These are phyloP conservation scores for Evernia prunastri DNA, from an alignment of 495 filamentous ascomycete genomes.

Conservation along the genomic window DNA sequence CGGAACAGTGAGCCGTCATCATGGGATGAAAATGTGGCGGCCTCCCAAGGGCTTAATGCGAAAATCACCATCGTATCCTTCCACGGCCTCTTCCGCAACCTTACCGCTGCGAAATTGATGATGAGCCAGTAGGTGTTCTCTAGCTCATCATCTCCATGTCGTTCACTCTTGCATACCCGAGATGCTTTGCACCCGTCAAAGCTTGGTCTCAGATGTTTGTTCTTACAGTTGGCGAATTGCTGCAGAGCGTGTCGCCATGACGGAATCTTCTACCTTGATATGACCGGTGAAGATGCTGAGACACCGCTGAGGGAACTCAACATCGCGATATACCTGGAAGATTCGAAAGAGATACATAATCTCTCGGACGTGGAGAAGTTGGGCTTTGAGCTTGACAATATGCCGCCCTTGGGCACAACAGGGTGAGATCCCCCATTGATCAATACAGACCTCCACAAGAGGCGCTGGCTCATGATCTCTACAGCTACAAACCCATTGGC, in stretches of 20 bases:
- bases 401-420: neutral
- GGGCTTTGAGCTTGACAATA: neutral
- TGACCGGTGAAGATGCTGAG: neutral
- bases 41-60: neutral
- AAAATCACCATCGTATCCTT: conserved; percentile 3
- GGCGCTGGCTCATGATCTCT: neutral
- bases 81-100: neutral
- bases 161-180: neutral
- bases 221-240: neutral
- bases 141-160: neutral
- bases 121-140: conserved; percentile 7
- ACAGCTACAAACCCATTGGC: neutral
- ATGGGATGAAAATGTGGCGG: conserved; percentile 1
- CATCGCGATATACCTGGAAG: neutral
- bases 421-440: neutral
- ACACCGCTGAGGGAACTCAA: neutral
- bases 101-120: neutral
- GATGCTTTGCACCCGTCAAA: neutral
- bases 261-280: conserved; percentile 3
- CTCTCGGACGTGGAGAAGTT: neutral
- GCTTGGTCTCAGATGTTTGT: neutral
- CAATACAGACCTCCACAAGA: neutral
- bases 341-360: neutral
- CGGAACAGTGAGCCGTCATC: conserved; percentile 2
- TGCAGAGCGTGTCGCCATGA: conserved; percentile 2